A percentile compares a stretch with the other conserved stretches of the same genome.
phyloP scores from a whole-genome alignment of 129 eudicot genomes.

The carrot (Daucus carota) region DNA sequence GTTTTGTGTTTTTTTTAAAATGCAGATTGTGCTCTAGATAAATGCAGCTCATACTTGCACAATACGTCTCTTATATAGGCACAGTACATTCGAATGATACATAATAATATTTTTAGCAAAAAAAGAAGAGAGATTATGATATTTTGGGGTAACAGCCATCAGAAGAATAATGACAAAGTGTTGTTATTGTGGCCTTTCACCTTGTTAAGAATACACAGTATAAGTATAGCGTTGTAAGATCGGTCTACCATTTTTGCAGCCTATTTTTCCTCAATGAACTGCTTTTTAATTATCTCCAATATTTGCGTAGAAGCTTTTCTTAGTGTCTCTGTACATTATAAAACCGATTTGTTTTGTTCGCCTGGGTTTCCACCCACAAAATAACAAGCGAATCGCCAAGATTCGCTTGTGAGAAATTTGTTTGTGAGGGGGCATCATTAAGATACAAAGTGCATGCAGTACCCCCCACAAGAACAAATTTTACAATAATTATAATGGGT shows the following conservation, averaged over 20 bases:
- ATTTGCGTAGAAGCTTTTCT: neutral
- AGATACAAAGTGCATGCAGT: neutral
- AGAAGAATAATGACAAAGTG: neutral
- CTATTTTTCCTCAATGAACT: neutral
- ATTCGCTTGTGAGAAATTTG: conserved; percentile 2
- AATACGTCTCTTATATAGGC: neutral
- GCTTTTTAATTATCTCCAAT: neutral
- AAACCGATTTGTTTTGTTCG: neutral
- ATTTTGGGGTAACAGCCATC: neutral
- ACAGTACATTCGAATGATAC: neutral
- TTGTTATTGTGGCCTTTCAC: conserved; percentile 28
- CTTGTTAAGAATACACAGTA: neutral
- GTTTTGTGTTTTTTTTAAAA: too few species aligned
- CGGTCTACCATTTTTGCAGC: neutral
- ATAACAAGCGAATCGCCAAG: conserved; percentile 1
- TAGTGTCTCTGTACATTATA: neutral
- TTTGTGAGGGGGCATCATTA: neutral
- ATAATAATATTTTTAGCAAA: neutral
- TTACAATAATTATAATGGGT: neutral
- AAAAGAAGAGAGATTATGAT: neutral
- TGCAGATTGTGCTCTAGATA: too few species aligned
- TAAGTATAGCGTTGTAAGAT: neutral
- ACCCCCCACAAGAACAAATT: neutral
- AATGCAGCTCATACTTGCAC: neutral
- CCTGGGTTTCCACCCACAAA: neutral